Conservation (phyloP, 495 filamentous ascomycete genomes). For the Penicillium manginii region DNA sequence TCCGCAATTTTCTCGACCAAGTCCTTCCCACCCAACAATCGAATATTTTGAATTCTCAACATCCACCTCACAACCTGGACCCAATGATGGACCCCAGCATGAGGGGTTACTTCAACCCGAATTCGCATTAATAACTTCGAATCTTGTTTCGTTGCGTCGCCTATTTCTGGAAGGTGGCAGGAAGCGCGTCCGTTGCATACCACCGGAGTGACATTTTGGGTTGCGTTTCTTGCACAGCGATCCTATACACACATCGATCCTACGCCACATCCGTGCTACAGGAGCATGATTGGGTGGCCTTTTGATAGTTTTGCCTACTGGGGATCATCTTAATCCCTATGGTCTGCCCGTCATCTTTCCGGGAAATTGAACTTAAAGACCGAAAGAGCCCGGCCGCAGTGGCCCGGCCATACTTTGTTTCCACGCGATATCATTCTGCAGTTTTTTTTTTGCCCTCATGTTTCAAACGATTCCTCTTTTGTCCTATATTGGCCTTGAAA, state of each 20-base stretch:
- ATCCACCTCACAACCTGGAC: conserved; percentile 8
- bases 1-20: neutral
- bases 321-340: neutral
- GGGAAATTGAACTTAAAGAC: neutral
- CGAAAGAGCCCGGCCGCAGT: neutral
- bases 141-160: neutral
- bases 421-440: neutral
- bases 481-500: too few species aligned
- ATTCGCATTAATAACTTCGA: conserved; percentile 6
- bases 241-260: conserved; percentile 11
- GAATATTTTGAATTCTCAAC: neutral
- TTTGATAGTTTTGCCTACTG: neutral
- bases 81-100: conserved; percentile 19
- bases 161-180: neutral
- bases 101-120: conserved; percentile 11
- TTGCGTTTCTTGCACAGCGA: conserved; percentile 6
- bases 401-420: neutral
- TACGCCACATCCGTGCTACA: conserved; percentile 2
- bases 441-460: neutral
- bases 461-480: neutral
- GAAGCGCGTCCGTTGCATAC: conserved; percentile 14
- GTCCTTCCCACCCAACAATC: neutral
- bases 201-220: conserved; percentile 17
- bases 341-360: neutral
- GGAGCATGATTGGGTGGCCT: conserved; percentile 4